phyloP scores from a whole-genome alignment of 2,329 filamentous ascomycete species.

The Lithohypha guttulata region DNA sequence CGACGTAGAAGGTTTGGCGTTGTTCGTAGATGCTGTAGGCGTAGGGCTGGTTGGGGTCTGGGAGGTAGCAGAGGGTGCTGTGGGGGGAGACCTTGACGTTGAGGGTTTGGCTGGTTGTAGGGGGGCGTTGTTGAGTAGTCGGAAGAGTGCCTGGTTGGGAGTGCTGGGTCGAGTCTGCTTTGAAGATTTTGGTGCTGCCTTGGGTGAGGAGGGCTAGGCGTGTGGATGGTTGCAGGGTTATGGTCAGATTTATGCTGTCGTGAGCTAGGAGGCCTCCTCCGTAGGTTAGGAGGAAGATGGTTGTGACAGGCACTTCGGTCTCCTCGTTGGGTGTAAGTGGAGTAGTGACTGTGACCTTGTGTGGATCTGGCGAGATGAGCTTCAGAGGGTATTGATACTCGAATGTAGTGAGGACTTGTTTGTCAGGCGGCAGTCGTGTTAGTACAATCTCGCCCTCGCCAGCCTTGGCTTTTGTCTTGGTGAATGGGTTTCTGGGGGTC shows the following conservation, averaged over 20 bases:
- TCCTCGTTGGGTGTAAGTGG: slow-evolving; percentile 40
- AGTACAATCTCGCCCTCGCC: slow-evolving; percentile 72
- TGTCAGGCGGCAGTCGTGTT: slow-evolving; percentile 57
- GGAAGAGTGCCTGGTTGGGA: slow-evolving; percentile 6
- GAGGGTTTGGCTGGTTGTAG: slow-evolving; percentile 37
- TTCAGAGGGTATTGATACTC: slow-evolving; percentile 93
- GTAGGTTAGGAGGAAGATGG: slow-evolving; percentile 81
- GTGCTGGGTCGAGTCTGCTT: slow-evolving; percentile 42
- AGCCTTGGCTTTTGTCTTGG: slow-evolving; percentile 58
- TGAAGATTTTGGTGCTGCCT: slow-evolving; percentile 94
- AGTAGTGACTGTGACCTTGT: not conserved
- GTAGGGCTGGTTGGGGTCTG: slow-evolving; percentile 90
- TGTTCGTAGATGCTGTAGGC: slow-evolving; percentile 75
- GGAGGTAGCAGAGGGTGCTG: slow-evolving; percentile 54
- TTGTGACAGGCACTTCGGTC: slow-evolving; percentile 36
- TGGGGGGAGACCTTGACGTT: slow-evolving; percentile 38
- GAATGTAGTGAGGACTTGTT: slow-evolving; percentile 61
- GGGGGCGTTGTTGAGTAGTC: slow-evolving; percentile 13
- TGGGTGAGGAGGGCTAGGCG: slow-evolving; percentile 54
- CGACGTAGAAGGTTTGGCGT: slow-evolving; percentile 62
- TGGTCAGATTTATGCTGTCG: slow-evolving; percentile 64
- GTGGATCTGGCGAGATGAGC: slow-evolving; percentile 67
- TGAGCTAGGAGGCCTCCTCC: slow-evolving; percentile 86
- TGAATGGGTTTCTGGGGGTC: slow-evolving; percentile 55
- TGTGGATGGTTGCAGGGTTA: slow-evolving; percentile 54